A percentile compares a stretch with the other conserved stretches of the same genome.
Conservation (phyloP, 805 yeast species). For the Cyberlindnera veronae region DNA sequence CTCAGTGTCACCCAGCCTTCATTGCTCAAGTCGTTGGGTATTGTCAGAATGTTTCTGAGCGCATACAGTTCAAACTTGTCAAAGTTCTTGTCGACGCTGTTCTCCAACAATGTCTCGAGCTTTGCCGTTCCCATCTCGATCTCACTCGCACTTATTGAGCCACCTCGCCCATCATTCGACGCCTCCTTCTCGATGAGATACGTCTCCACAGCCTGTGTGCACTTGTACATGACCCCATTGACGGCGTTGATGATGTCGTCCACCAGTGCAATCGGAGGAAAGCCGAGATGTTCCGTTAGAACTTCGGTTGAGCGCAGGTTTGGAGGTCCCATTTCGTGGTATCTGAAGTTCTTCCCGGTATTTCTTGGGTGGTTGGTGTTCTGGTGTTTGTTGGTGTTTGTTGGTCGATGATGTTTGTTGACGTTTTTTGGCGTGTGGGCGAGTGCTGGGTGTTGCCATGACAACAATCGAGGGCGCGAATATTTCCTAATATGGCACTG, state of each 20-base stretch:
- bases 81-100: slow-evolving; percentile 73
- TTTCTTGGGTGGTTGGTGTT: background rate
- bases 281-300: slow-evolving; percentile 83
- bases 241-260: slow-evolving; percentile 89
- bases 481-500: too few relatives aligned
- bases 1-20: slow-evolving; percentile 68
- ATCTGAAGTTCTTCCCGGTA: too few relatives aligned
- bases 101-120: slow-evolving; percentile 71
- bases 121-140: slow-evolving; percentile 77
- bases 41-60: slow-evolving; percentile 66
- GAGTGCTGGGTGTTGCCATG: slow-evolving; percentile 2
- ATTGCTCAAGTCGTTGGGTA: slow-evolving; percentile 45
- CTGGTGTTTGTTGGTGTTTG: background rate
- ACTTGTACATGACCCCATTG: slow-evolving; percentile 76
- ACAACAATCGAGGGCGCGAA: too few relatives aligned
- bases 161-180: slow-evolving; percentile 2
- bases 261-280: slow-evolving; percentile 74
- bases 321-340: slow-evolving; percentile 20
- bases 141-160: slow-evolving; percentile 40
- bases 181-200: slow-evolving; percentile 42
- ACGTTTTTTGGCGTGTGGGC: background rate
- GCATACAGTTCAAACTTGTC: slow-evolving; percentile 85
- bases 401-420: background rate
- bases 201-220: slow-evolving; percentile 74
- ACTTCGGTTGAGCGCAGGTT: slow-evolving; percentile 39